Evolutionary conservation across 768 basidiomycete species (phyloP), one percentile per base, ranked within the genome.

Genomic region (Crucibulum laeve): DNA sequence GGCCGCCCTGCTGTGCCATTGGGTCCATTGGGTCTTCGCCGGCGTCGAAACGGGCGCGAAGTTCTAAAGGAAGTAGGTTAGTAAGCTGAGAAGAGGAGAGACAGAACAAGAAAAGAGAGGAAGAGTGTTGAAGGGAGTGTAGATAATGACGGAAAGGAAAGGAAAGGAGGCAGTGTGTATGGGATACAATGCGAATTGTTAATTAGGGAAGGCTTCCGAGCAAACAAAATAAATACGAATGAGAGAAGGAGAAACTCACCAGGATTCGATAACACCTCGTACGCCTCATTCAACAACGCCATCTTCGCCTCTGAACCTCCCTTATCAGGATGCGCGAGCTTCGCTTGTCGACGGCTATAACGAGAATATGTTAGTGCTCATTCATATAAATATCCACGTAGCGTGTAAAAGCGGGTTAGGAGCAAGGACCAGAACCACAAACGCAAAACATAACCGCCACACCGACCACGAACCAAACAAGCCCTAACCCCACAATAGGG

Each of bases 21-120:
- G 89, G 88, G 61, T 99, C 95, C 61, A 93, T 97, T 18, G 95
- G 95, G 63, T 98, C 95, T 50, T 96, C 93, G 35, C 95, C 95
- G 40, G 83, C 83, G 70, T 99, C 95, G 65, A 86, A 97, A 28
- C 91, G 80, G 43, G 76, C 74, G 15, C 90, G 80, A 7, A 97
- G 80, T 55, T 97, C 92, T 76, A 18, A 10, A 7, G 35, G 35
- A 7, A 33, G 6, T 50, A 1, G 18, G 17, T 6, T 6, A 19
- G 4, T 32, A 21, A n/a, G n/a, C n/a, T n/a, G n/a, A n/a, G n/a
- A n/a, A n/a, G n/a, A 18, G 18, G 17, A 18, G 8, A 19, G 7
- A 18, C 35, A 36, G 10, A 6, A 36, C 8, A 18, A 18, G 8
- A 36, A 10, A 10, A 19, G 18, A 6, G 35, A 36, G 18, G 18